These are phyloP conservation scores for Syncephalastrum contaminatum DNA, from an alignment of 371 early-diverging fungal genomes.

Conservation along the genomic window DNA sequence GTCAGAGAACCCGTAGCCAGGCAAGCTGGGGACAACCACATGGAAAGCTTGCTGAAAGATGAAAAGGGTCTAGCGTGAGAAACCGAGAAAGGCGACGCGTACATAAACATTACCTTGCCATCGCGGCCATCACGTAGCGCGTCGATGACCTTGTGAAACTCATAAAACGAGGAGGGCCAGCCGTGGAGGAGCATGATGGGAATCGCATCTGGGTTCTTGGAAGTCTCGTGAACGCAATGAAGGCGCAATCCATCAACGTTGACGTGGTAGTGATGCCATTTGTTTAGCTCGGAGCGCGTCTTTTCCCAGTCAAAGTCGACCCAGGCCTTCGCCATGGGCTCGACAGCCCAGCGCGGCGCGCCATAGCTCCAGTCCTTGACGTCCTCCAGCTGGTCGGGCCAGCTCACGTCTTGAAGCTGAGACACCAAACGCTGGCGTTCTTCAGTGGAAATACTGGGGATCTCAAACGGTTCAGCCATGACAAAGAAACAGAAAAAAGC, in stretches of 20 bases:
- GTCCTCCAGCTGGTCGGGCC: slow-evolving; percentile 43
- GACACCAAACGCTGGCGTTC: slow-evolving; percentile 15
- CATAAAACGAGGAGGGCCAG: slow-evolving; percentile 67
- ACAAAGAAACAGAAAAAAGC: not conserved
- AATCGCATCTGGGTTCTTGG: slow-evolving; percentile 44
- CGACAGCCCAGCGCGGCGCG: slow-evolving; percentile 44
- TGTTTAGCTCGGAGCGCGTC: slow-evolving; percentile 38
- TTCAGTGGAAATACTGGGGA: slow-evolving; percentile 18
- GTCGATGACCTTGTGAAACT: slow-evolving; percentile 60
- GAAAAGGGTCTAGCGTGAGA: too few relatives aligned
- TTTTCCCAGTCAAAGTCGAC: slow-evolving; percentile 47
- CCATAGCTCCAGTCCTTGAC: slow-evolving; percentile 55
- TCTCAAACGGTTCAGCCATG: slow-evolving; percentile 1
- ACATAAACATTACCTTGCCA: slow-evolving; percentile 19
- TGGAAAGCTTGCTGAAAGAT: slow-evolving; percentile 44
- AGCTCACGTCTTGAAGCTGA: slow-evolving; percentile 13
- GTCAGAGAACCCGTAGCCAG: slow-evolving; percentile 66
- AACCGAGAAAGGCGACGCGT: too few relatives aligned
- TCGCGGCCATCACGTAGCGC: slow-evolving; percentile 32
- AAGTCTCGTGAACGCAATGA: slow-evolving; percentile 62
- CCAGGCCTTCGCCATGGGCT: slow-evolving; percentile 45
- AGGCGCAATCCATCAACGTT: slow-evolving; percentile 44
- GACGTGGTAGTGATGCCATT: slow-evolving; percentile 54
- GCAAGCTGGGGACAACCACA: slow-evolving; percentile 61
- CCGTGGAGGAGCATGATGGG: slow-evolving; percentile 68